Evolutionary conservation across 352 stramenopile genomes (phyloP).

Genomic region (Pythium oligandrum): DNA sequence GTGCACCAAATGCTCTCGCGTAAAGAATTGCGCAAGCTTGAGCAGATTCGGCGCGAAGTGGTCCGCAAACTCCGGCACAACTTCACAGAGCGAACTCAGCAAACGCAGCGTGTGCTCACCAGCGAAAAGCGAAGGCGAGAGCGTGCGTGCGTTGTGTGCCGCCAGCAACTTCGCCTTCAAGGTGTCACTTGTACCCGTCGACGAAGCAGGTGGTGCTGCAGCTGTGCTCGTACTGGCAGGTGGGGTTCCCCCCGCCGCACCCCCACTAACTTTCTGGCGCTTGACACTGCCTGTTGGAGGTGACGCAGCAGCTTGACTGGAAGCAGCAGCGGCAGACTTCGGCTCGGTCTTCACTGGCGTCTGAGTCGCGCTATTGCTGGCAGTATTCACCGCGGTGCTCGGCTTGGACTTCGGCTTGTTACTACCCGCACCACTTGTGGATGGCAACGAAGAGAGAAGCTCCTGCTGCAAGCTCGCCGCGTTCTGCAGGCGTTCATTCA

Average conservation of each 20-base stretch:
- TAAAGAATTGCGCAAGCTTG: slow-evolving; percentile 82
- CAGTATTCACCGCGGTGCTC: slow-evolving; percentile 1
- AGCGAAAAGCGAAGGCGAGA: slow-evolving; percentile 48
- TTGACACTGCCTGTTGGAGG: slow-evolving; percentile 2
- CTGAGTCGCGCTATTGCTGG: slow-evolving; percentile 7
- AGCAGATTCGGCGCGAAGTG: slow-evolving; percentile 72
- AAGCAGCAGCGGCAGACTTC: slow-evolving; percentile 1
- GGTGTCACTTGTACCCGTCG: slow-evolving; percentile 7
- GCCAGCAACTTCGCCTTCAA: slow-evolving; percentile 15
- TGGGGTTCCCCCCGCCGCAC: neutral
- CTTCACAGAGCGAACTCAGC: slow-evolving; percentile 49
- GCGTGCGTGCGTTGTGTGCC: slow-evolving; percentile 2
- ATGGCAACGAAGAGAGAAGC: slow-evolving; percentile 19
- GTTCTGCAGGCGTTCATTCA: slow-evolving; percentile 75
- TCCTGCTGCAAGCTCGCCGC: slow-evolving; percentile 63
- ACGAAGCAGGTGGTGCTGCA: neutral
- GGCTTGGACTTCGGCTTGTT: slow-evolving; percentile 42
- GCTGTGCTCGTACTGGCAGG: neutral
- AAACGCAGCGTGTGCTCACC: slow-evolving; percentile 71
- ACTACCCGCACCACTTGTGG: slow-evolving; percentile 4
- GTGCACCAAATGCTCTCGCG: slow-evolving; percentile 79
- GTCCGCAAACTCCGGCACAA: slow-evolving; percentile 67
- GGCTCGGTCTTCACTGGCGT: slow-evolving; percentile 14
- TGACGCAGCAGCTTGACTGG: slow-evolving; percentile 4
- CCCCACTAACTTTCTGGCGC: slow-evolving; percentile 11